Conservation (phyloP, 192 early-diverging fungal genomes). For the Phycomyces blakesleeanus region DNA sequence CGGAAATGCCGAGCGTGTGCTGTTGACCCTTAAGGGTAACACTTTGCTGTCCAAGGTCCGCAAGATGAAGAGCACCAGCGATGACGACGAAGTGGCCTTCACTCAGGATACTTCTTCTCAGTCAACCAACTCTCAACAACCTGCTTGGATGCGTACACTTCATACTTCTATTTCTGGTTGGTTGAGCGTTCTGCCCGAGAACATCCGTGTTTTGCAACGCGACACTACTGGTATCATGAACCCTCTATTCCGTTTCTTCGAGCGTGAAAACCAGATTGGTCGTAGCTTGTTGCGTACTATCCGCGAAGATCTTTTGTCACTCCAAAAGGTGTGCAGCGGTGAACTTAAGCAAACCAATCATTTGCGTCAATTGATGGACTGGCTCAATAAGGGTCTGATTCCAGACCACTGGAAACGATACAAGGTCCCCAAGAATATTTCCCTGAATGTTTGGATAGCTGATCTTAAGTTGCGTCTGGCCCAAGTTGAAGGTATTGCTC, state of each 20-base stretch:
- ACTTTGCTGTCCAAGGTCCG: slow-evolving; percentile 80
- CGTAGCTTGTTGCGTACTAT: slow-evolving; percentile 56
- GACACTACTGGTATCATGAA: slow-evolving; percentile 43
- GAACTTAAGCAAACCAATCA: slow-evolving; percentile 86
- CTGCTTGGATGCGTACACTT: slow-evolving; percentile 75
- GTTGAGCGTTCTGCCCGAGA: slow-evolving; percentile 48
- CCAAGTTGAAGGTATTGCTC: slow-evolving; percentile 54
- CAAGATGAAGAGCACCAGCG: slow-evolving; percentile 72
- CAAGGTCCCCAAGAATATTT: slow-evolving; percentile 54
- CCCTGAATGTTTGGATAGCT: slow-evolving; percentile 66
- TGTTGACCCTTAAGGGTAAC: slow-evolving; percentile 80
- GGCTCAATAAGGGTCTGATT: slow-evolving; percentile 66
- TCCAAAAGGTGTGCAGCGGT: slow-evolving; percentile 69
- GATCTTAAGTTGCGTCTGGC: slow-evolving; percentile 70
- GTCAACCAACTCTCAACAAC: slow-evolving; percentile 40
- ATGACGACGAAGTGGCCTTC: slow-evolving; percentile 75
- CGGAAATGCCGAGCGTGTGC: slow-evolving; percentile 85
- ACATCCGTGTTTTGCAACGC: slow-evolving; percentile 20
- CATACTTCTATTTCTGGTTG: slow-evolving; percentile 53
- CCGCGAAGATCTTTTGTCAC: slow-evolving; percentile 60
- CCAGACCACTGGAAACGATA: slow-evolving; percentile 70
- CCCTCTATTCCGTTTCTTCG: slow-evolving; percentile 81
- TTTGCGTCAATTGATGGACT: slow-evolving; percentile 63
- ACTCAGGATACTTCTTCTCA: slow-evolving; percentile 27
- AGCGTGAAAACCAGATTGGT: slow-evolving; percentile 70